A percentile compares a stretch with the other conserved stretches of the same genome.
Conservation (phyloP, 345 rosid genomes). For the Boechera stricta region DNA sequence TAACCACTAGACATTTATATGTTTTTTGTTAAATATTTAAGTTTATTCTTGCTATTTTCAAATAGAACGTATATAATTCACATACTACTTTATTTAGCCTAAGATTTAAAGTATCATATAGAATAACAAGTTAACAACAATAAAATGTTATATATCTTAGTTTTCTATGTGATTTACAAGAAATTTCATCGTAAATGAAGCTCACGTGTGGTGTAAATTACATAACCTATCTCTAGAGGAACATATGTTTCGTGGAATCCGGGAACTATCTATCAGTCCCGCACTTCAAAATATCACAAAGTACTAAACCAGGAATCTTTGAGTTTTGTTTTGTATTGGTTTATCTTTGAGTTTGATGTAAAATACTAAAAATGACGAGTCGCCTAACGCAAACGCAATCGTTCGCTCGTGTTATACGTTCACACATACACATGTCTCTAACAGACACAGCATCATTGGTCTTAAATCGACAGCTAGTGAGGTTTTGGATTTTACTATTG, state of each 20-base stretch:
- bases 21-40: background rate
- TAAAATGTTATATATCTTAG: background rate
- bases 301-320: constrained; percentile 9
- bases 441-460: constrained; percentile 35
- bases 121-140: background rate
- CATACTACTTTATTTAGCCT: background rate
- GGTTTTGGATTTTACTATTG: constrained; percentile 39
- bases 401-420: constrained; percentile 33
- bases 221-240: background rate
- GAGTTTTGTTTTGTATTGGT: background rate
- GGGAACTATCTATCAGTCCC: background rate
- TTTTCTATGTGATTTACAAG: background rate
- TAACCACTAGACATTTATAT: background rate
- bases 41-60: background rate
- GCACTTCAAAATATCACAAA: constrained; percentile 9
- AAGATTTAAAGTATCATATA: background rate
- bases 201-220: background rate
- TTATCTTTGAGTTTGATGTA: background rate
- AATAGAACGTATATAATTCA: background rate
- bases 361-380: background rate
- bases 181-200: background rate
- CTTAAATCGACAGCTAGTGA: constrained; percentile 40
- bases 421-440: constrained; percentile 42
- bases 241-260: background rate
- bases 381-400: constrained; percentile 18